phyloP scores from a whole-genome alignment of 257 asterid species.

The Perilla frutescens region DNA sequence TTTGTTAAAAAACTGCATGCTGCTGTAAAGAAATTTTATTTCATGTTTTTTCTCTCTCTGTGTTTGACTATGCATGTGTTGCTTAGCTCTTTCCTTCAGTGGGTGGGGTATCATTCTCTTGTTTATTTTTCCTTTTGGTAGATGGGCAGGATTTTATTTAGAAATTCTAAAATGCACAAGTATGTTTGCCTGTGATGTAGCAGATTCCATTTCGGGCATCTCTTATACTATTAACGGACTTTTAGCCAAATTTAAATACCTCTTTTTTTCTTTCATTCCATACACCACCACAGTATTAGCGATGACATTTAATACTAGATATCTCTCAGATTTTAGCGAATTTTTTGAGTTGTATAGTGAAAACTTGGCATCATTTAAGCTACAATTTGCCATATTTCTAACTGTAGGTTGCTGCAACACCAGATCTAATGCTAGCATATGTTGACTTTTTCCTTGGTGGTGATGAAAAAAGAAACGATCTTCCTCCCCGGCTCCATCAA shows the following conservation, averaged over 20 bases:
- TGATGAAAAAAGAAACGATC: constrained; percentile 92
- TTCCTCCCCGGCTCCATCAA: constrained; percentile 83
- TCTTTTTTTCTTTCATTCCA: not conserved
- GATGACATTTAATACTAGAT: not conserved
- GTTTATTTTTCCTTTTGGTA: constrained; percentile 2
- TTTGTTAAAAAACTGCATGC: not conserved
- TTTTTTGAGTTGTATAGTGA: not conserved
- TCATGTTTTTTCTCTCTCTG: not conserved
- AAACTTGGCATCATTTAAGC: constrained; percentile 26
- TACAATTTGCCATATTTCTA: constrained; percentile 26
- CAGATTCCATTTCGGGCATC: not conserved
- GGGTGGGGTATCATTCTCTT: not conserved
- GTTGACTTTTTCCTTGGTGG: constrained; percentile 98
- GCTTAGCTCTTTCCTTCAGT: constrained; percentile 21
- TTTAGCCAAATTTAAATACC: not conserved
- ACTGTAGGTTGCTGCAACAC: constrained; percentile 92
- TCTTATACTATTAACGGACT: not conserved
- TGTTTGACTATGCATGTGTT: no score
- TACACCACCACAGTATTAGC: not conserved
- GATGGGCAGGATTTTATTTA: not conserved
- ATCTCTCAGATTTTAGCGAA: no score
- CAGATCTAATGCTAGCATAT: constrained; percentile 95
- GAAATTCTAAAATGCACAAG: not conserved
- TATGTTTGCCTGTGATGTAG: not conserved
- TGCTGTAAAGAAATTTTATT: not conserved